Conservation (phyloP, 108 stramenopile genomes). For the Cyclotella cryptica region DNA sequence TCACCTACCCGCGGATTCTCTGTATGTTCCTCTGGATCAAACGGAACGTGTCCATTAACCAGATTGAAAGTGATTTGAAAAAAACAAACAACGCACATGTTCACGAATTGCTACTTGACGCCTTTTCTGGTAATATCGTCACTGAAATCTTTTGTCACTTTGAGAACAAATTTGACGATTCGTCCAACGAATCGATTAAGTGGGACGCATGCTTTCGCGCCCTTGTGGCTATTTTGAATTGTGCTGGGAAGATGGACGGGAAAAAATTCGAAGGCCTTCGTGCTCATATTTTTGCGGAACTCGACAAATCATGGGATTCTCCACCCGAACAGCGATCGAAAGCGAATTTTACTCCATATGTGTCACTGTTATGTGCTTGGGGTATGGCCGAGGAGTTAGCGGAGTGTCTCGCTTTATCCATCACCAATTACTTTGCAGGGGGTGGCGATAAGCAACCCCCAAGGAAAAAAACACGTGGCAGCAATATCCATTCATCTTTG, state of each 20-base stretch:
- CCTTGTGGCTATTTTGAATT: conserved; percentile 66
- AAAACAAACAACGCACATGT: conserved; percentile 43
- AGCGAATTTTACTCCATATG: conserved; percentile 56
- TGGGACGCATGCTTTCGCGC: conserved; percentile 56
- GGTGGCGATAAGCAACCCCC: conserved; percentile 10
- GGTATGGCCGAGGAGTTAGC: conserved; percentile 70
- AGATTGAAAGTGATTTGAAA: conserved; percentile 51
- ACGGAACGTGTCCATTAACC: background rate
- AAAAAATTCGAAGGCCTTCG: conserved; percentile 49
- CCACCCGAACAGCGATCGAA: conserved; percentile 23
- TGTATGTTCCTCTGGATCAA: background rate
- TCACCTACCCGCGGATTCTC: background rate
- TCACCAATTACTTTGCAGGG: conserved; percentile 46
- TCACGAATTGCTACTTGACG: conserved; percentile 55
- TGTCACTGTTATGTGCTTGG: conserved; percentile 73
- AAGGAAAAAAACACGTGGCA: conserved; percentile 15
- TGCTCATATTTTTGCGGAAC: conserved; percentile 46
- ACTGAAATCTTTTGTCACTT: conserved; percentile 67
- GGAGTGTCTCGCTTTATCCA: conserved; percentile 58
- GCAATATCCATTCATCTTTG: conserved; percentile 37
- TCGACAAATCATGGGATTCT: conserved; percentile 19
- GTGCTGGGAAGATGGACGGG: conserved; percentile 60
- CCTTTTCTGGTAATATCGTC: conserved; percentile 60
- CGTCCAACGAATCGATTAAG: conserved; percentile 17
- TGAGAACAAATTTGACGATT: conserved; percentile 53